Base-by-base conservation (phyloP, 2,329 filamentous ascomycete species). In the Fusarium staphyleae region DNA sequence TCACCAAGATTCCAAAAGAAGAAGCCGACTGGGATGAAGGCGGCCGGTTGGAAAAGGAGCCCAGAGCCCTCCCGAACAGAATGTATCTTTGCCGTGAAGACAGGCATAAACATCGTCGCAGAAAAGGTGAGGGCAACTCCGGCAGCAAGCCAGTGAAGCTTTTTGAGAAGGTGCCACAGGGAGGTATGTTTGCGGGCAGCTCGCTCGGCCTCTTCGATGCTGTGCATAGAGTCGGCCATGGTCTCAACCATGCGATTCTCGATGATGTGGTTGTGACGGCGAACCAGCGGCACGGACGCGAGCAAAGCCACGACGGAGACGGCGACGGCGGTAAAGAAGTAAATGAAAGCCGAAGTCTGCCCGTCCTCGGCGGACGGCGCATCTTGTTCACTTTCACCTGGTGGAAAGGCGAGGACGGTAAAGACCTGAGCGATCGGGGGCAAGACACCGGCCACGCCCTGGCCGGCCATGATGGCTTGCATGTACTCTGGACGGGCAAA, bases 1-100 rank as follows among this genome's bases (percentile, higher is more conserved):
- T 98, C 95, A 35, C 95, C 95, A 2, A 88, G 71, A 70, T 98
- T 99, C 95, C 95, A 99, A 70, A 95, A 85, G 54, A 98, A 84
- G 74, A 98, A 96, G 3, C 84, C 91, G 1, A 97, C 80, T 0
- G 95, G 93, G 52, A 98, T 93, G 72, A 98, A 99, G 13, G 88
- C 86, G 1, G 86, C 80, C 0, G 90, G 85, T 45, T 86, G 84
- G 61, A 96, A 84, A 13, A 96, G 75, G 13, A 81, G 77, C 11
- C 82, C 79, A 7, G 69, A 57, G 57, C 64, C 70, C 53, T 68
- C 65, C 18, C 68, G 65, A 10, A 82, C 76, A 8, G 81, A 83
- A 28, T 75, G 66, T 58, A 78, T 87, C 73, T 88, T 85, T 51
- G 81, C 77, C 0, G 95, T 98, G 74, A 96, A 96, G 55, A 98